Evolutionary conservation across 1,284 basidiomycete genomes (phyloP), one percentile per base, ranked within the genome.

Genomic region (Melampsora americana): DNA sequence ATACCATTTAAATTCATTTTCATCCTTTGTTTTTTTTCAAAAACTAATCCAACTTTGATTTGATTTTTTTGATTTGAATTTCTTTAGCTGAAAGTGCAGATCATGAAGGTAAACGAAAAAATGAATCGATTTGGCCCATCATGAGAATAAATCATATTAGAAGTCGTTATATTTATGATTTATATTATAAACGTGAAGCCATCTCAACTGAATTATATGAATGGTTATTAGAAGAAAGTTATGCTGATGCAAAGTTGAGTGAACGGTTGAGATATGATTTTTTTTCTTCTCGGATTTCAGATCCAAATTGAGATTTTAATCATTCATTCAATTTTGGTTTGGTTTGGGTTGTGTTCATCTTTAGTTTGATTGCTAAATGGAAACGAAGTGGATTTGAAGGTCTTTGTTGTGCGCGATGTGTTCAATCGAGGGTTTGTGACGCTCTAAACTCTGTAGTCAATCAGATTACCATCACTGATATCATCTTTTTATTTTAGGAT

Each of bases 321-420:
- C n/a, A n/a, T n/a, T n/a, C n/a, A n/a, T n/a, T n/a, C n/a, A n/a
- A n/a, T n/a, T n/a, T n/a, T n/a, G n/a, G n/a, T n/a, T n/a, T n/a
- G n/a, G n/a, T n/a, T n/a, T n/a, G n/a, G n/a, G n/a, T n/a, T n/a
- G n/a, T n/a, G n/a, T n/a, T n/a, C n/a, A n/a, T 39, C 18, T 42
- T 50, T 80, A 98, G 95, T 81, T 85, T 99, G 83, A 93, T 99
- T 83, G 96, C 96, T 42, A 99, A 99, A 84, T 99, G 96, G 96
- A 99, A 99, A 86, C 96, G 97, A 84, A 86, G 91, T 12, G 96
- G 96, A 2, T 99, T 99, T 83, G 96, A 99, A 85, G 98, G 98
- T 82, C 86, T 99, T 46, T 99, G 96, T 83, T 99, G 96, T 82
- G 86, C 98, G 66, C 87, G 96, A 66, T 99, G 96, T 84, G 97